phyloP scores from a whole-genome alignment of 192 early-diverging fungal species.

The Martensiomyces pterosporus region DNA sequence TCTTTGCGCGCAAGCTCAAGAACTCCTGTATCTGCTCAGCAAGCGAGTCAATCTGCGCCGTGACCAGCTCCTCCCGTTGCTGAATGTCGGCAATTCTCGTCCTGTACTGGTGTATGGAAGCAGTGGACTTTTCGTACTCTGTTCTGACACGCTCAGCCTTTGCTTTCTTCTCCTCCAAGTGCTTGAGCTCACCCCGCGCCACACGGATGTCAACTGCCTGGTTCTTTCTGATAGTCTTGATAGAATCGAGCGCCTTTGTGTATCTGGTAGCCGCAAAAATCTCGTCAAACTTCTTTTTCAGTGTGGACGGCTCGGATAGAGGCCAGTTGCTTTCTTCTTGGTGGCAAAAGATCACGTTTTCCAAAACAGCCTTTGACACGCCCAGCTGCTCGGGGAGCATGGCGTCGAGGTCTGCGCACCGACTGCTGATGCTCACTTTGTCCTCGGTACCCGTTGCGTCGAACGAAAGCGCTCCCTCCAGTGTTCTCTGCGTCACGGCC shows the following conservation, averaged over 20 bases:
- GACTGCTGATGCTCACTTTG: constrained; percentile 69
- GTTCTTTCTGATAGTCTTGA: constrained; percentile 74
- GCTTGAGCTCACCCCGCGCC: constrained; percentile 59
- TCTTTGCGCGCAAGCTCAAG: constrained; percentile 27
- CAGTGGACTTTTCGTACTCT: constrained; percentile 35
- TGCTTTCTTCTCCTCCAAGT: constrained; percentile 62
- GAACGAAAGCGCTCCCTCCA: constrained; percentile 70
- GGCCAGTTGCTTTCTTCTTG: constrained; percentile 99
- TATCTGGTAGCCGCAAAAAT: constrained; percentile 92
- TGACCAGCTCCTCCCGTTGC: constrained; percentile 34
- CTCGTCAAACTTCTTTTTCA: constrained; percentile 99
- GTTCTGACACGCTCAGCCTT: constrained; percentile 63
- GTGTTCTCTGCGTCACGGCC: constrained; percentile 60
- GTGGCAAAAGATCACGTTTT: constrained; percentile 98
- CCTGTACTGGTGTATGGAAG: constrained; percentile 48
- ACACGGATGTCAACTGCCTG: constrained; percentile 60
- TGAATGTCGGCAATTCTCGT: constrained; percentile 38
- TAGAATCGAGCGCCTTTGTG: constrained; percentile 84
- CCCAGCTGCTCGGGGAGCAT: constrained; percentile 84
- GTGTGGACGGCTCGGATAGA: constrained; percentile 71
- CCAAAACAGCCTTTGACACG: constrained; percentile 85
- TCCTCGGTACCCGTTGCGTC: constrained; percentile 55
- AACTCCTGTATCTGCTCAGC: constrained; percentile 46
- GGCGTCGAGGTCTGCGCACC: constrained; percentile 82
- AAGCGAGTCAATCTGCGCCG: constrained; percentile 47